These are phyloP conservation scores for Adansonia madagascariensis DNA, from an alignment of 441 rosid genomes.

Conservation along the genomic window DNA sequence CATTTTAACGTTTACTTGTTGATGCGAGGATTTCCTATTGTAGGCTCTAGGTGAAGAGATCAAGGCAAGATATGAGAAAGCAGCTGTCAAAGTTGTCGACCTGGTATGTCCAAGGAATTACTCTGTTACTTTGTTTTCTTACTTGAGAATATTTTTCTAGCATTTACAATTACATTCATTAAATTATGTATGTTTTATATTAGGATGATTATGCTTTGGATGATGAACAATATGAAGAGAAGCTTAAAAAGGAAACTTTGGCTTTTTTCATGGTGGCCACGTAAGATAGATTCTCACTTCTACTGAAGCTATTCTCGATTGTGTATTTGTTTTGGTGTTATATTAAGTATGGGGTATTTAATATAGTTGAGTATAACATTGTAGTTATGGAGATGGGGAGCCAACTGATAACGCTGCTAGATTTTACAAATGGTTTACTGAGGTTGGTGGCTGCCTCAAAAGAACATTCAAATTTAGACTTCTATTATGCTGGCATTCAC, in stretches of 20 bases:
- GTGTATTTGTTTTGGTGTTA: slow-evolving; percentile 21
- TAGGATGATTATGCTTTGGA: slow-evolving; percentile 91
- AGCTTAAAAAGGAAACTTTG: slow-evolving; percentile 73
- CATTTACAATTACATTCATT: background rate
- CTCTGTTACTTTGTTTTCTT: slow-evolving; percentile 6
- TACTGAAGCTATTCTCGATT: slow-evolving; percentile 6
- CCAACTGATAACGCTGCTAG: slow-evolving; percentile 97
- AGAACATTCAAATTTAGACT: background rate
- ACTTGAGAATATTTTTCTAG: background rate
- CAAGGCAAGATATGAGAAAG: slow-evolving; percentile 87
- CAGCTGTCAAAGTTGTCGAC: slow-evolving; percentile 82
- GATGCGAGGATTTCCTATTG: background rate
- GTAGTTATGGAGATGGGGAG: slow-evolving; percentile 97
- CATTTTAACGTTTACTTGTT: slow-evolving; percentile 10
- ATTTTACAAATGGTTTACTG: slow-evolving; percentile 91
- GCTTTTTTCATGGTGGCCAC: slow-evolving; percentile 83
- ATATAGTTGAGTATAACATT: slow-evolving; percentile 47
- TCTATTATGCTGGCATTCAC: background rate
- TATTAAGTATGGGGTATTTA: slow-evolving; percentile 31
- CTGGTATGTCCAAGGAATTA: slow-evolving; percentile 51
- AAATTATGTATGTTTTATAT: slow-evolving; percentile 26
- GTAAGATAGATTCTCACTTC: slow-evolving; percentile 44
- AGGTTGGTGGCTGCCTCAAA: slow-evolving; percentile 53
- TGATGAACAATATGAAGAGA: slow-evolving; percentile 76
- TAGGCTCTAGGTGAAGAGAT: slow-evolving; percentile 90